Percentiles rank a stretch among this genome's conserved stretches.
Evolutionary conservation across 2,329 filamentous ascomycete species (phyloP).

Genomic region (Phialemonium atrogriseum): DNA sequence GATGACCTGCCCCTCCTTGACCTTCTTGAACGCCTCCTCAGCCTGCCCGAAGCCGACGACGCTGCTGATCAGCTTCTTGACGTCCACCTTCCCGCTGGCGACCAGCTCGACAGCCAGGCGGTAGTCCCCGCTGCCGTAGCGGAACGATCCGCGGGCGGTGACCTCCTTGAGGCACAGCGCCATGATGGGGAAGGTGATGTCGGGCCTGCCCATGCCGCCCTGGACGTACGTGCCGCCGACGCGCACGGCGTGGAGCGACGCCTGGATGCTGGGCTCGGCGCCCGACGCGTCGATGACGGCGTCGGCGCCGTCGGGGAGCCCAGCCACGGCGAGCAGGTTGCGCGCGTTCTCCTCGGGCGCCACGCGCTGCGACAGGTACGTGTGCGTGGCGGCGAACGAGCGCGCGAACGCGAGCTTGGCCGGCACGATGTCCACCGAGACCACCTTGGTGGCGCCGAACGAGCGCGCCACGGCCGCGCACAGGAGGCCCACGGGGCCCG

Average conservation of each 20-base stretch:
- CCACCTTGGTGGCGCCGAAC: slow-evolving; percentile 76
- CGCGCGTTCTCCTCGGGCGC: slow-evolving; percentile 65
- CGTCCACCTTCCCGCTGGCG: slow-evolving; percentile 61
- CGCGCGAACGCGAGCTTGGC: slow-evolving; percentile 71
- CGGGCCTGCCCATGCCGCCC: slow-evolving; percentile 80
- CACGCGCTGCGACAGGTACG: slow-evolving; percentile 55
- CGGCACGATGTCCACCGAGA: slow-evolving; percentile 82
- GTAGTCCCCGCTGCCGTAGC: slow-evolving; percentile 85
- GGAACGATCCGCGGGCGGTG: slow-evolving; percentile 78
- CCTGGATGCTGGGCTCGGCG: slow-evolving; percentile 70
- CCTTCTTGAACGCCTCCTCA: slow-evolving; percentile 78
- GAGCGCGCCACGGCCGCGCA: slow-evolving; percentile 79
- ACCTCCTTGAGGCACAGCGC: slow-evolving; percentile 84
- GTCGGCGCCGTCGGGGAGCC: slow-evolving; percentile 60
- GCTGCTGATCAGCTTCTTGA: slow-evolving; percentile 73
- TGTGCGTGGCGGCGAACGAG: slow-evolving; percentile 63
- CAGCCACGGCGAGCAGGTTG: slow-evolving; percentile 55
- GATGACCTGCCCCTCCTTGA: slow-evolving; percentile 73
- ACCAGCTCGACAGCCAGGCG: slow-evolving; percentile 73
- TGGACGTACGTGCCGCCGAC: slow-evolving; percentile 73
- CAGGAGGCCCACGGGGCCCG: slow-evolving; percentile 78
- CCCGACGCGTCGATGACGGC: slow-evolving; percentile 74
- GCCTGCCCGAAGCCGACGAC: slow-evolving; percentile 74
- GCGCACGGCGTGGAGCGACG: slow-evolving; percentile 61
- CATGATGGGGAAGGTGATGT: slow-evolving; percentile 90